These are phyloP conservation scores for Aspergillus persii DNA, from an alignment of 2,329 filamentous ascomycete species.

Conservation along the genomic window DNA sequence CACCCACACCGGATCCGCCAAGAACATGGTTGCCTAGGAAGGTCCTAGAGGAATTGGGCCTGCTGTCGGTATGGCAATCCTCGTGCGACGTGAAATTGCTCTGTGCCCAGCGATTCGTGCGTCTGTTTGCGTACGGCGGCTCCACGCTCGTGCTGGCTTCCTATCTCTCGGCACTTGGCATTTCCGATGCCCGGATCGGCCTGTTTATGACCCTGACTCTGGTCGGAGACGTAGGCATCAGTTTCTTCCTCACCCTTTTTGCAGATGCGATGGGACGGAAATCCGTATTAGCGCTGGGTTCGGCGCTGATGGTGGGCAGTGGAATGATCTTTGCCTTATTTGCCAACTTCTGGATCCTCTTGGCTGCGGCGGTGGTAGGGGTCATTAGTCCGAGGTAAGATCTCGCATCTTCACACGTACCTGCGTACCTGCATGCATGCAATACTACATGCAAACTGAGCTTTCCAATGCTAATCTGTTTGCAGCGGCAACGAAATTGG, in stretches of 20 bases:
- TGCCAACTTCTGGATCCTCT: constrained; percentile 59
- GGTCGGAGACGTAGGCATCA: constrained; percentile 59
- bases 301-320: constrained; percentile 56
- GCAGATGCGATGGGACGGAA: constrained; percentile 60
- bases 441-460: neutral
- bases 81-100: constrained; percentile 39
- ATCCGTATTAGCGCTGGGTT: constrained; percentile 53
- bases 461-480: neutral
- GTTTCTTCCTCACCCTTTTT: constrained; percentile 56
- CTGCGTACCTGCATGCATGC: neutral
- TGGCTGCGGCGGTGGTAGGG: constrained; percentile 58
- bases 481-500: constrained; percentile 62
- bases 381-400: constrained; percentile 57
- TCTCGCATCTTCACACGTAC: neutral
- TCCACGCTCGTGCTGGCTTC: constrained; percentile 61
- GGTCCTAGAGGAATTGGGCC: constrained; percentile 34
- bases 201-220: constrained; percentile 65
- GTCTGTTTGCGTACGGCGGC: constrained; percentile 64
- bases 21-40: constrained; percentile 4
- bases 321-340: constrained; percentile 54
- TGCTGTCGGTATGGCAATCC: constrained; percentile 37
- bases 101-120: constrained; percentile 44
- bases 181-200: constrained; percentile 60
- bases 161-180: constrained; percentile 56
- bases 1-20: neutral